Base-by-base conservation (phyloP, 1,284 basidiomycete species). In the Heimioporus retisporus region DNA sequence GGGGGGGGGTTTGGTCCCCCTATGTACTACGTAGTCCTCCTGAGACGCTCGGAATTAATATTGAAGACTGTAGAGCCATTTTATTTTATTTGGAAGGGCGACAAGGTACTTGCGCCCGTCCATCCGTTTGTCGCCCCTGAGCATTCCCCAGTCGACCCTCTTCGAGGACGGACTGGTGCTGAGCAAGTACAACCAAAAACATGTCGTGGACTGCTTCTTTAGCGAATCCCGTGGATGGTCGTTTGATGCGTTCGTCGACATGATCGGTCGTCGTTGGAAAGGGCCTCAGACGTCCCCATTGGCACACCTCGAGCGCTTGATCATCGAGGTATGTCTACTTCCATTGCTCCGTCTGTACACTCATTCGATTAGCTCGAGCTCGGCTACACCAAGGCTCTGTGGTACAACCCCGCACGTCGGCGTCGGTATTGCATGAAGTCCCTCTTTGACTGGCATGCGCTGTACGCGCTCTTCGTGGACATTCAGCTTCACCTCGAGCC, bases 321-420 rank as follows among this genome's bases (percentile, higher is more conserved):
- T 93, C 40, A 81, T 84, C 66, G 87, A 87, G 82, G 90, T 87
- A 78, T 16, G 70, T 63, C 25, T 6, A 28, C 21, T 67, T 60
- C 54, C 46, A 60, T 65, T 50, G 55, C 64, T 68, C 54, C 55
- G 46, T 65, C 31, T 59, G 18, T 60, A 10, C 35, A 13, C 35
- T 40, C 35, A 40, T 11, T 8, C 3, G 35, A 21, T 25, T 66
- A 94, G 92, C 80, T 90, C 44, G 76, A 91, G 23, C 81, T 86
- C 2, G 83, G 84, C 8, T 86, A 91, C 68, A 79, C 90, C 61
- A 84, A 85, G 74, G 86, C 86, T 1, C 80, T 85, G 48, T 93
- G 90, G 86, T 84, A 83, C 66, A 95, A 94, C 71, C 89, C 88
- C 15, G 84, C 91, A 3, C 83, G 93, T 61, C 84, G 90, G 64